Evolutionary conservation across 306 rosid genomes (phyloP).

Genomic region (Dryas alaskensis): DNA sequence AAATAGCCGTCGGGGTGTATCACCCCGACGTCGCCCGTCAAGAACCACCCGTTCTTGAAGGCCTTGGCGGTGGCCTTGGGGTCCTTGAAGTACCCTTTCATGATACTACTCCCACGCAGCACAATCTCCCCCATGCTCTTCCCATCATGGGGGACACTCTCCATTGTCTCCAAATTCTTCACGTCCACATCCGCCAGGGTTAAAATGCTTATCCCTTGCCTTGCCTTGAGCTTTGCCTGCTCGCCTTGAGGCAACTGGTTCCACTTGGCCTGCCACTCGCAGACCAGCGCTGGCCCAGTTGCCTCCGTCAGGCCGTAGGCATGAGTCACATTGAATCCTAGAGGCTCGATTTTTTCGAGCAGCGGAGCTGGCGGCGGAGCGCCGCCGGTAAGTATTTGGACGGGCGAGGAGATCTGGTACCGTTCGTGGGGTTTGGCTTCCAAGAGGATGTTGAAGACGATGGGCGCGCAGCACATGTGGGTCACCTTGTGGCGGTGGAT

Average conservation of each 20-base stretch:
- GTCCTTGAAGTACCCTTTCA: slow-evolving; percentile 87
- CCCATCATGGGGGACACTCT: slow-evolving; percentile 65
- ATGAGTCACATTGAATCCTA: slow-evolving; percentile 86
- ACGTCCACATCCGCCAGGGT: slow-evolving; percentile 73
- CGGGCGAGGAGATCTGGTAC: slow-evolving; percentile 19
- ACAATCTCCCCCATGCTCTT: slow-evolving; percentile 77
- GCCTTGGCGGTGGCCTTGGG: slow-evolving; percentile 41
- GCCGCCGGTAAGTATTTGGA: slow-evolving; percentile 80
- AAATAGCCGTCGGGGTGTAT: slow-evolving; percentile 78
- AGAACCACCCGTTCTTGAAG: slow-evolving; percentile 73
- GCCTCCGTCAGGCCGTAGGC: slow-evolving; percentile 91
- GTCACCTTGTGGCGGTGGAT: slow-evolving; percentile 57
- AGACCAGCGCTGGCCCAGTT: slow-evolving; percentile 82
- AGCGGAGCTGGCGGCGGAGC: slow-evolving; percentile 78
- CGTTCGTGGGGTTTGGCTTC: slow-evolving; percentile 44
- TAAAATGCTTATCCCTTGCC: slow-evolving; percentile 74
- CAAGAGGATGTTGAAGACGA: slow-evolving; percentile 63
- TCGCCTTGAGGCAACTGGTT: slow-evolving; percentile 34
- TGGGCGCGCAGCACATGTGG: slow-evolving; percentile 94
- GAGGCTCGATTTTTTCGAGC: slow-evolving; percentile 46
- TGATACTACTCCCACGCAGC: slow-evolving; percentile 69
- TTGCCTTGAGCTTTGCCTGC: slow-evolving; percentile 59
- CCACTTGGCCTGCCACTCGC: slow-evolving; percentile 90
- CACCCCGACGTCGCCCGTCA: slow-evolving; percentile 82
- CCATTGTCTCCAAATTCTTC: slow-evolving; percentile 60